A percentile compares a stretch with the other conserved stretches of the same genome.
These are phyloP conservation scores for Penicillium sp. DNA, from an alignment of 2,329 filamentous ascomycete species.

Conservation along the genomic window DNA sequence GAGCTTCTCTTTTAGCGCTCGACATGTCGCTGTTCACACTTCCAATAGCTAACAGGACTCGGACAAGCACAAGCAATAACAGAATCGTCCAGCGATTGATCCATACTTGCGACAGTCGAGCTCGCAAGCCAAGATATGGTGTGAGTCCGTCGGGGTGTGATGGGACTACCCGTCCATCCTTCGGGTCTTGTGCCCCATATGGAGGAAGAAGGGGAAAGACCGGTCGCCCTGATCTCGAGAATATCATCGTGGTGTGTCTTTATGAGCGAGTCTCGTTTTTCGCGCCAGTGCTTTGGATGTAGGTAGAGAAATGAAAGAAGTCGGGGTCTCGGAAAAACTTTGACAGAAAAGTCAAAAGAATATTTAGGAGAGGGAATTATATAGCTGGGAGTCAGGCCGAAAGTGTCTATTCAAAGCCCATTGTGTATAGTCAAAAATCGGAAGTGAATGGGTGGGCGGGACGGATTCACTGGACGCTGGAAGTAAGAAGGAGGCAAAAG, in stretches of 20 bases:
- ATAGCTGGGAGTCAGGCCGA: background rate
- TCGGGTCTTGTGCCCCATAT: slow-evolving; percentile 49
- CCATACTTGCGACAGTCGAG: slow-evolving; percentile 93
- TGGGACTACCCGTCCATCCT: slow-evolving; percentile 60
- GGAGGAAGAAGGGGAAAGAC: slow-evolving; percentile 46
- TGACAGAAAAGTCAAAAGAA: background rate
- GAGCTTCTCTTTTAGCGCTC: slow-evolving; percentile 77
- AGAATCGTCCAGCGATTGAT: slow-evolving; percentile 97
- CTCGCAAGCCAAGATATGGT: slow-evolving; percentile 87
- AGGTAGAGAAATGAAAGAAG: slow-evolving; percentile 1
- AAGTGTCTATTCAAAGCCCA: background rate
- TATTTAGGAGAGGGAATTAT: background rate
- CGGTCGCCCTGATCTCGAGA: slow-evolving; percentile 35
- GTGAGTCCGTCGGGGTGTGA: slow-evolving; percentile 72
- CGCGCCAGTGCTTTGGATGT: background rate
- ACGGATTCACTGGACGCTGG: background rate
- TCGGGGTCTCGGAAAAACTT: background rate
- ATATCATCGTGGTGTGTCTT: slow-evolving; percentile 31
- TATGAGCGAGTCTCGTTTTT: background rate
- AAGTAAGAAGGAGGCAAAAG: background rate
- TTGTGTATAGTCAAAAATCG: background rate
- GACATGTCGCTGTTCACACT: slow-evolving; percentile 74
- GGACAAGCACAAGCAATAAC: slow-evolving; percentile 79
- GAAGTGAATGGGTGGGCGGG: background rate
- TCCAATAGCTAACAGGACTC: slow-evolving; percentile 75